Evolutionary conservation across 768 basidiomycete species (phyloP).

Genomic region (Dacryopinax primogenitus): DNA sequence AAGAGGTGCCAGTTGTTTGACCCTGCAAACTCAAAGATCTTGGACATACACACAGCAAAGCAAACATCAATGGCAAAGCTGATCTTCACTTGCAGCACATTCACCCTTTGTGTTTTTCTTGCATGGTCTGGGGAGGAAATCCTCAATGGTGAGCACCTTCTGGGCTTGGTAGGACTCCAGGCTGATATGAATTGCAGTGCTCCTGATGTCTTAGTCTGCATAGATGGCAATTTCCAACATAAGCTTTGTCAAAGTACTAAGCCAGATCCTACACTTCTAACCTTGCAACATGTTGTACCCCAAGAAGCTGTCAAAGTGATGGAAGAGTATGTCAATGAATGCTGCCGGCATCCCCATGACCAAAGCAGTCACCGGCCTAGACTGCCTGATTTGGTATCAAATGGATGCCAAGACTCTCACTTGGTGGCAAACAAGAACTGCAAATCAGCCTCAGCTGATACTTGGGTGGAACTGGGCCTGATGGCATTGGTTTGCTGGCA

Average conservation of each 20-base stretch:
- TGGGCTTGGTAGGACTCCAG: background rate
- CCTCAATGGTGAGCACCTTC: background rate
- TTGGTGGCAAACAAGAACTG: too few species aligned
- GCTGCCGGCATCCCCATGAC: too few species aligned
- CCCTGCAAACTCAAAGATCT: too few species aligned
- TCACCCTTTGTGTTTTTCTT: too few species aligned
- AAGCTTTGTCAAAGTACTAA: background rate
- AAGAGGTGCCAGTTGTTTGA: too few species aligned
- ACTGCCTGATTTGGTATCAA: background rate
- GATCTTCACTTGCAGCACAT: too few species aligned
- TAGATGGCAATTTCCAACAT: background rate
- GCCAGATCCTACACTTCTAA: background rate
- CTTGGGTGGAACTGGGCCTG: background rate
- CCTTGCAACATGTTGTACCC: background rate
- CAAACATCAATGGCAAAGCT: too few species aligned
- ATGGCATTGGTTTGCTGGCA: background rate
- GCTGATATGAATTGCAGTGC: background rate
- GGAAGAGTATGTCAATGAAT: background rate
- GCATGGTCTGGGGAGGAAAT: background rate
- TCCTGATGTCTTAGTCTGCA: background rate
- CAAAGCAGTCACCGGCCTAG: background rate
- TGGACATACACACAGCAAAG: too few species aligned
- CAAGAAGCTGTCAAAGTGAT: background rate
- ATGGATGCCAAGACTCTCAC: background rate
- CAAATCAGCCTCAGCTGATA: background rate